Conservation (phyloP, 1,284 basidiomycete genomes). For the Naganishia sp. region DNA sequence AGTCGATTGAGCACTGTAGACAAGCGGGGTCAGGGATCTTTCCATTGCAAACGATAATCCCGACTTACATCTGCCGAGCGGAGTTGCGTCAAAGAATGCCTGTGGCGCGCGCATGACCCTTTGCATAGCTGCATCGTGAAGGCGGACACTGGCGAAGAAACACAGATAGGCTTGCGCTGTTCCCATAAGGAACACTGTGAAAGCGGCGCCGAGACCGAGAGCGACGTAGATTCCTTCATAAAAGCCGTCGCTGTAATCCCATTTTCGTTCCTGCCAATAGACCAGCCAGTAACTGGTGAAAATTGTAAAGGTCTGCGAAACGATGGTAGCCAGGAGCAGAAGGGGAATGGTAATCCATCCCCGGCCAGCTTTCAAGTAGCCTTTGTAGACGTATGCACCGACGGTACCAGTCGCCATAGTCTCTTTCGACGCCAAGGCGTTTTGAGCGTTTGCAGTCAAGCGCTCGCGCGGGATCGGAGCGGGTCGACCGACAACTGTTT, state of each 20-base stretch:
- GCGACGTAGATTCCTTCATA: constrained; percentile 62
- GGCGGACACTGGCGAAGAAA: constrained; percentile 64
- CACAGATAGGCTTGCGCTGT: constrained; percentile 56
- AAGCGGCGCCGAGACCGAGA: constrained; percentile 58
- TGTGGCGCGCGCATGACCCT: constrained; percentile 73
- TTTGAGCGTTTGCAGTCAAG: constrained; percentile 47
- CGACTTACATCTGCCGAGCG: constrained; percentile 65
- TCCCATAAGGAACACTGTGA: constrained; percentile 59
- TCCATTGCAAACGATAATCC: constrained; percentile 42
- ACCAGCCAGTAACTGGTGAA: constrained; percentile 40
- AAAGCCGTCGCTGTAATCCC: constrained; percentile 42
- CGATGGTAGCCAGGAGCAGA: constrained; percentile 50
- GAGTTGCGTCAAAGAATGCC: constrained; percentile 87
- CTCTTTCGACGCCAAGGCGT: constrained; percentile 56
- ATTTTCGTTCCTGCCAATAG: constrained; percentile 45
- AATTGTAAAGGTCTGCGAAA: constrained; percentile 50
- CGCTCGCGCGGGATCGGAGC: constrained; percentile 38
- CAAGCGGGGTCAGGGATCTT: constrained; percentile 57
- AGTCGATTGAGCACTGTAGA: constrained; percentile 44
- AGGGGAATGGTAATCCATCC: constrained; percentile 57
- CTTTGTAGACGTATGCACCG: constrained; percentile 46
- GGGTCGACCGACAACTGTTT: constrained; percentile 46
- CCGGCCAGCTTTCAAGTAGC: constrained; percentile 58
- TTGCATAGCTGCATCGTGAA: constrained; percentile 62
- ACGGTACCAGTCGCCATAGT: constrained; percentile 52